Evolutionary conservation across 805 yeast species (phyloP), one percentile per base, ranked within the genome.

Genomic region (Schwanniomyces pseudopolymorphus): DNA sequence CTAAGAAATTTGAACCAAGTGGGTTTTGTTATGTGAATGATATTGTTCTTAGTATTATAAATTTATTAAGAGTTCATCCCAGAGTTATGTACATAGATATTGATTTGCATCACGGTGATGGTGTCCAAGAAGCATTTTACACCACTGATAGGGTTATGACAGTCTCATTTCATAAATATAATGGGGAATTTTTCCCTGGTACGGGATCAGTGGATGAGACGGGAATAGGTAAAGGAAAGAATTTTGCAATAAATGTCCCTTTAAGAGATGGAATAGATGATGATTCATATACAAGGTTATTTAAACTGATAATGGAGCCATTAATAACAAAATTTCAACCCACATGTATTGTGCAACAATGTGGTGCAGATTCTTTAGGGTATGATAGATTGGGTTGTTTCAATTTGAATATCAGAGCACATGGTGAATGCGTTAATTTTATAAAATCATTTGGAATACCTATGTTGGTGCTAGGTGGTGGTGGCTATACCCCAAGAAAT

Each of bases 1-100:
- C 98, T 4, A 92, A 92, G 61, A 92, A 92, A 68, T 79, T 83
- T 39, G 97, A 90, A 65, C 97, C 98, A 6, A 82, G 90, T 47
- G 98, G 98, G 25, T 92, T 92, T 64, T 92, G 98, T 70, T 92
- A 92, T 59, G 85, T 90, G 39, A 92, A 92, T 68, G 98, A 92
- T 70, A 92, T 92, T 52, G 98, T 90, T 1, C 72, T 92, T 40
- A 89, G 96, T 40, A 89, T 91, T 37, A 73, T 92, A 51, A 89
- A 92, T 63, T 74, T 92, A 36, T 72, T 92, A 50, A 73, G 97
- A 44, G 89, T 88, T 53, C 96, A 91, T 67, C 94, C 96, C 36
- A 79, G 98, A 53, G 97, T 92, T 6, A 74, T 92, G 62, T 92
- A 92, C 64, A 87, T 92, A 45, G 98, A 92, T 66, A 91, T 90